Conservation (phyloP, 2,329 filamentous ascomycete genomes). For the Trichoderma koningii region DNA sequence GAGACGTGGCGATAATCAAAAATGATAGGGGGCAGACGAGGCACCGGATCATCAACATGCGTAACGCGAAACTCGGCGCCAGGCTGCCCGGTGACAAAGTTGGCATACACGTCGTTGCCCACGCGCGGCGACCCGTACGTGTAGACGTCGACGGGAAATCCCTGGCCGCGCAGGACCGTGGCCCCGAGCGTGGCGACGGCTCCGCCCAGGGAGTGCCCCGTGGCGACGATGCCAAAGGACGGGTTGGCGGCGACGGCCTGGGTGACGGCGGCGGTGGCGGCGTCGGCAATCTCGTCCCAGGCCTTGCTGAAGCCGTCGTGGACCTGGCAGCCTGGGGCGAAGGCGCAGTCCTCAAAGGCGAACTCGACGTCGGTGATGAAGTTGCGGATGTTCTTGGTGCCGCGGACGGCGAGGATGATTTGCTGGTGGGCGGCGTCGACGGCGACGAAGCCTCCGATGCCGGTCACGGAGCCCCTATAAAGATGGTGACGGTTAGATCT, state of each 20-base stretch:
- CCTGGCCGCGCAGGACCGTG: conserved; percentile 54
- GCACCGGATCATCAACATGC: conserved; percentile 67
- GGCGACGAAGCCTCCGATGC: conserved; percentile 54
- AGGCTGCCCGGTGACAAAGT: conserved; percentile 55
- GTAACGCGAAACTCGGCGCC: conserved; percentile 65
- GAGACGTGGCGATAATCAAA: conserved; percentile 66
- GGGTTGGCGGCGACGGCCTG: conserved; percentile 51
- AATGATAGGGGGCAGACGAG: conserved; percentile 63
- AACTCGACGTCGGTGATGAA: conserved; percentile 58
- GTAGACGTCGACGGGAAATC: conserved; percentile 57
- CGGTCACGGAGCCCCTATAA: conserved; percentile 45
- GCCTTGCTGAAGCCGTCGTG: conserved; percentile 62
- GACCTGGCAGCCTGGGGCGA: conserved; percentile 48
- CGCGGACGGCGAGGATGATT: conserved; percentile 63
- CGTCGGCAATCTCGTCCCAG: conserved; percentile 55
- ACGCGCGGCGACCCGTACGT: conserved; percentile 68
- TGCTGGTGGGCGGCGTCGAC: conserved; percentile 51
- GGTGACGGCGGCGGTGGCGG: conserved; percentile 48
- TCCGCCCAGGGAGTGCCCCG: conserved; percentile 70
- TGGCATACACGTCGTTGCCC: conserved; percentile 58
- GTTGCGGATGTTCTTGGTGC: conserved; percentile 60
- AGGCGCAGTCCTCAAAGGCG: conserved; percentile 36
- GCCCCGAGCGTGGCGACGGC: conserved; percentile 64
- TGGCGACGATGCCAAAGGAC: conserved; percentile 56
- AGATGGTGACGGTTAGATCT: conserved; percentile 13